Conservation (phyloP, 2,329 filamentous ascomycete species). For the Aspergillus intermedius region DNA sequence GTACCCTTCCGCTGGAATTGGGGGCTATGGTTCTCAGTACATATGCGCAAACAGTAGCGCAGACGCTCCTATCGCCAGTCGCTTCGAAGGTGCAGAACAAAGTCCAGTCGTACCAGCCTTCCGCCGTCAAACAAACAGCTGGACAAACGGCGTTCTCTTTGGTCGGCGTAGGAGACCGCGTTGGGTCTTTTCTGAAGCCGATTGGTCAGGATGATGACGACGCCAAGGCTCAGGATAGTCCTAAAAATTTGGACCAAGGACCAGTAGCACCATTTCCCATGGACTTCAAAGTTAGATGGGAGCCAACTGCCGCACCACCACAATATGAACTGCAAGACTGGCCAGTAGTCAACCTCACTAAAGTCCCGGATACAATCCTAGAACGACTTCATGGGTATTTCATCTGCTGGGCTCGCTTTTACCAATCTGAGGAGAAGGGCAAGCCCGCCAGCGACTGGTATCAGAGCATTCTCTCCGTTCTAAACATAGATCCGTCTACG, state of each 20-base stretch:
- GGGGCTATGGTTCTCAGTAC: conserved; percentile 43
- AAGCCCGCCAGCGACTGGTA: conserved; percentile 45
- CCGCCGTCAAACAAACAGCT: conserved; percentile 25
- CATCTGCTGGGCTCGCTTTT: conserved; percentile 55
- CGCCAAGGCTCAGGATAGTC: neutral
- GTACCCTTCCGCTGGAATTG: conserved; percentile 59
- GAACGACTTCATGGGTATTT: conserved; percentile 56
- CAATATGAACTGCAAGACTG: conserved; percentile 32
- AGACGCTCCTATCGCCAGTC: conserved; percentile 18
- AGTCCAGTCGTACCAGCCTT: conserved; percentile 22
- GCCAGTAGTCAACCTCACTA: conserved; percentile 46
- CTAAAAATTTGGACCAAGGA: conserved; percentile 18
- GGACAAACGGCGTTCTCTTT: conserved; percentile 26
- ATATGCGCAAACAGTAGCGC: conserved; percentile 33
- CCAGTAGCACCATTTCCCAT: conserved; percentile 27
- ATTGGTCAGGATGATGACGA: conserved; percentile 18
- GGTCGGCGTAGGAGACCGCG: conserved; percentile 21
- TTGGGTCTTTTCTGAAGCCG: conserved; percentile 11
- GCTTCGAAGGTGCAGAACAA: conserved; percentile 19
- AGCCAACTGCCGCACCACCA: neutral
- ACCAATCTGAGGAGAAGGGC: conserved; percentile 23
- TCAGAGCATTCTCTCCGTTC: conserved; percentile 52
- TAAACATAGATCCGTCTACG: conserved; percentile 39
- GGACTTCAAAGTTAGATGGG: conserved; percentile 17
- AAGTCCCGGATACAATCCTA: conserved; percentile 48